These are phyloP conservation scores for Aspergillus flavus DNA, from an alignment of 2,329 filamentous ascomycete genomes.

Conservation along the genomic window DNA sequence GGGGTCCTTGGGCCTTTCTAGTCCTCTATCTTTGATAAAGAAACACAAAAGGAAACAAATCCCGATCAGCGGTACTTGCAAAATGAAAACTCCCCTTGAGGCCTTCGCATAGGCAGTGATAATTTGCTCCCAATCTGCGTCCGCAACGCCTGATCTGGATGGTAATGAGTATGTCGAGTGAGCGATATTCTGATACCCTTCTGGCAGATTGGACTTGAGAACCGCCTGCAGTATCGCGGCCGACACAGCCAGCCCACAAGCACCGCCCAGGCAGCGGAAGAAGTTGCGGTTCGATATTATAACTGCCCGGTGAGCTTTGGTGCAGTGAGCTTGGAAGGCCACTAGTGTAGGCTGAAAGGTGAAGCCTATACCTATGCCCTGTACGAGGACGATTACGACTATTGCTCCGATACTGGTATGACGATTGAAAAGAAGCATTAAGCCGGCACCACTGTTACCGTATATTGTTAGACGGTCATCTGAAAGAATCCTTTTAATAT, in stretches of 20 bases:
- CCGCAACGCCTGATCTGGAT: slow-evolving; percentile 28
- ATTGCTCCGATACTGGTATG: slow-evolving; percentile 53
- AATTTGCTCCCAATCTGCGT: slow-evolving; percentile 44
- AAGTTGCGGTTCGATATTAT: slow-evolving; percentile 67
- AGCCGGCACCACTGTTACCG: slow-evolving; percentile 48
- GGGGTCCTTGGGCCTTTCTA: slow-evolving; percentile 41
- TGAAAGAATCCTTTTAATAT: no score
- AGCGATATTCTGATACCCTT: slow-evolving; percentile 40
- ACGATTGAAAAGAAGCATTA: slow-evolving; percentile 54
- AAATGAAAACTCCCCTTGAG: slow-evolving; percentile 58
- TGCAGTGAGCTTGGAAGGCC: slow-evolving; percentile 60
- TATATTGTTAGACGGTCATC: not conserved
- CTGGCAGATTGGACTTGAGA: slow-evolving; percentile 43
- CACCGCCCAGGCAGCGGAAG: slow-evolving; percentile 61
- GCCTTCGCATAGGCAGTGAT: slow-evolving; percentile 57
- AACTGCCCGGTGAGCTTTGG: slow-evolving; percentile 61
- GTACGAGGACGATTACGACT: slow-evolving; percentile 52
- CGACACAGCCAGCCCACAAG: slow-evolving; percentile 60
- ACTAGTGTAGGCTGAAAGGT: slow-evolving; percentile 58
- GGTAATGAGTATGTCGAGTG: slow-evolving; percentile 45
- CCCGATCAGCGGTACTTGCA: slow-evolving; percentile 58
- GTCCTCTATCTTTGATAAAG: slow-evolving; percentile 55
- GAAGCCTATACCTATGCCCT: slow-evolving; percentile 58
- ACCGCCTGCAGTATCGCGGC: slow-evolving; percentile 53
- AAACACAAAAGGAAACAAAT: slow-evolving; percentile 54